Base-by-base conservation (phyloP, 441 rosid genomes). In the Euphorbia corollata region DNA sequence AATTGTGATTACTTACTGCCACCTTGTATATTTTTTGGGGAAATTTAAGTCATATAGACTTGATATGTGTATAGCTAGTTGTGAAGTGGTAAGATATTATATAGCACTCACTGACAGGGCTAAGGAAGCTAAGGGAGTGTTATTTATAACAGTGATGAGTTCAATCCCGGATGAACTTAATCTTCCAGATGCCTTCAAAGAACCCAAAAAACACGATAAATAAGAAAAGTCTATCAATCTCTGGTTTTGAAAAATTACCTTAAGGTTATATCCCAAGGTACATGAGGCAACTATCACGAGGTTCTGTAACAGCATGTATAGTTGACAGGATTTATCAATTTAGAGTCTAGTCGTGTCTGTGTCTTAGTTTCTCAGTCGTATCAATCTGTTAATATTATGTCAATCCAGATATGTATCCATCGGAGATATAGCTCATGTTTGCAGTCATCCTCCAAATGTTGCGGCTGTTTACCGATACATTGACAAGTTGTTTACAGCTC, bases 391-490 rank as follows among this genome's bases (percentile, higher is more conserved):
- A 27, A 36, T 61, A 39, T 62, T 22, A 19, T 61, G 20, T 56
- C 18, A 34, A 59, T 63, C 43, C 50, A 95, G 98, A 79, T 92
- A 86, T 71, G 82, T 95, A 65, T 86, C 91, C 23, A 76, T 94
- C 19, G 98, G 98, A 55, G 98, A 95, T 77, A 81, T 95, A 73
- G 99, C 97, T 73, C 90, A 69, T 73, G 81, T 85, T 65, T 97
- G 99, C 68, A 72, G 67, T 75, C 97, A 95, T 80, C 86, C 94
- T 71, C 98, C 99, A 53, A 86, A 83, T 73, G 95, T 88, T 63
- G 92, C 96, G 66, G 99, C 99, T 71, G 84, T 87, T 71, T 94
- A 94, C 81, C 82, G 67, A 61, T 80, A 86, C 56, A 62, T 20
- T 32, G 80, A 80, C 36, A 57, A 75, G 50, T 78, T 78, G 75